Percentiles rank a stretch among this genome's conserved stretches.
phyloP scores from a whole-genome alignment of 2,329 filamentous ascomycete species.

The Lasiodiplodia theobromae region DNA sequence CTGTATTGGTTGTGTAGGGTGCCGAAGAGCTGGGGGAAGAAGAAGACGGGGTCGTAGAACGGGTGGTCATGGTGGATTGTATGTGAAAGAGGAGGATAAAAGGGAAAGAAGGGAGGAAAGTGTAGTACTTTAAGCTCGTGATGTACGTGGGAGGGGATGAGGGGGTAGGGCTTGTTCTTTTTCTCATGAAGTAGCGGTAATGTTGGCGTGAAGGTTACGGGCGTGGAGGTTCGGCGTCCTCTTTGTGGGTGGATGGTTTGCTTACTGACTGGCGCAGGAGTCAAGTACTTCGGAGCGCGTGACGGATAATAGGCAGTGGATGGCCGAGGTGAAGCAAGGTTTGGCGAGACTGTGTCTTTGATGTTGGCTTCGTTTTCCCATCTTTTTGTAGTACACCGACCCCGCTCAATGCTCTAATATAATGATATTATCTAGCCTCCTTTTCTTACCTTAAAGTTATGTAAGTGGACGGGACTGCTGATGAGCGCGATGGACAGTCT shows the following conservation, averaged over 20 bases:
- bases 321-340: background rate
- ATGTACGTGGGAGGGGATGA: no score
- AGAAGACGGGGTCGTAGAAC: conserved; percentile 32
- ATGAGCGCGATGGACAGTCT: no score
- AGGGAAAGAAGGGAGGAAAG: no score
- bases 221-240: no score
- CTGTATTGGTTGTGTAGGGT: conserved; percentile 59
- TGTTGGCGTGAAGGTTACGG: no score
- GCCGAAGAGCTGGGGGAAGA: conserved; percentile 43
- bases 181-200: no score
- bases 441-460: background rate
- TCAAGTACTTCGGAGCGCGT: background rate
- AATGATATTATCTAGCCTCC: background rate
- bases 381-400: background rate
- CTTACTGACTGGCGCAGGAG: background rate
- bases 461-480: no score
- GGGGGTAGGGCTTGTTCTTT: no score
- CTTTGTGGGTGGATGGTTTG: background rate
- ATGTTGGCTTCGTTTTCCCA: background rate
- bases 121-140: no score
- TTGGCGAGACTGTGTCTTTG: background rate
- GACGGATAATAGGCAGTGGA: background rate
- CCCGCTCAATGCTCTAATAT: background rate
- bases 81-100: background rate
- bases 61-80: background rate